Evolutionary conservation across 371 early-diverging fungal genomes (phyloP), one percentile per base, ranked within the genome.

Genomic region (Chytridiales sp.): DNA sequence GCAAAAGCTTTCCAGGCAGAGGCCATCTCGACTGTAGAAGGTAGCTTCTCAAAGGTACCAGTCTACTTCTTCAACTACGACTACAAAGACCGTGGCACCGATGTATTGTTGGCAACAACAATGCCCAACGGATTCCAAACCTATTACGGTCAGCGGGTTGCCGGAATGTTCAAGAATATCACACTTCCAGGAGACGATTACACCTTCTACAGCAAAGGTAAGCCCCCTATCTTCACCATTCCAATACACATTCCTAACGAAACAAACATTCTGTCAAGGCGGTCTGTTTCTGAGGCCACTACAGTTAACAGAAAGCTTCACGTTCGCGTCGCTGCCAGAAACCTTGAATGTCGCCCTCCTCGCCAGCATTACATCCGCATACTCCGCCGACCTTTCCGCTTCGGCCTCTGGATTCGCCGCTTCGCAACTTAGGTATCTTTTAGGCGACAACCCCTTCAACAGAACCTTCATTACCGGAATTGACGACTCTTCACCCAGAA

Each of bases 381-480:
- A 15, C 22, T 8, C 22, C 22, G 9, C 44, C 22, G 9, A 9
- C 17, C 44, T 44, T 8, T 9, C 44, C 17, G 8, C 9, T 8
- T 9, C 22, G 17, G 44, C 44, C 8, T 44, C 44, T 8, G 44
- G 22, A 22, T 44, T 44, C 22, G 44, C 17, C 8, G 21, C 44
- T 8, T 15, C 22, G 17, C 44, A 44, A 22, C 44, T 44, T 22
- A 21, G 21, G 17, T 44, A 44, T 22, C 17, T 44, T 8, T 22
- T 44, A 9, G 44, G 44, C 9, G 44, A 44, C 44, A 44, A 44
- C 22, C 44, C 44, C 8, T 9, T 22, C 44, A 44, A 44, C 44
- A 8, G 9, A 8, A 21, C 22, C 8, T 44, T 44, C 44, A 44
- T 44, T 8, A 44, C 44, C 8, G 44, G 44, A 15, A 21, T 44